Evolutionary conservation across 1,284 basidiomycete genomes (phyloP).

Genomic region (Apiotrichum veenhuisii): DNA sequence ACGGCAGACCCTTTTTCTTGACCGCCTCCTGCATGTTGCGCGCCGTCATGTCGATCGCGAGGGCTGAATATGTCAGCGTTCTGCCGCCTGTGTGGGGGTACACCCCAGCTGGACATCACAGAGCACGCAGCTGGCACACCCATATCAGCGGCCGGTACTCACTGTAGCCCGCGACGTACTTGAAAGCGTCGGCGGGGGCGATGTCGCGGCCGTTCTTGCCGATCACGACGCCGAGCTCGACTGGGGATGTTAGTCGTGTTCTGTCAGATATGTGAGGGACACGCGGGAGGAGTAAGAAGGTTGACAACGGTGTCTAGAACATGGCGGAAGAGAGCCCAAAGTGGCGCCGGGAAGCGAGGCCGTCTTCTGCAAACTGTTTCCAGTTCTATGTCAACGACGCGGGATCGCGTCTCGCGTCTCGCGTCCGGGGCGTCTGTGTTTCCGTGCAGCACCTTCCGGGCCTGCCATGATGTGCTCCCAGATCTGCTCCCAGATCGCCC

Average conservation of each 20-base stretch:
- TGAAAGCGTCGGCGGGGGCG: constrained; percentile 63
- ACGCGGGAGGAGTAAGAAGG: no score
- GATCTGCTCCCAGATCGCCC: no score
- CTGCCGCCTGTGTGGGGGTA: no score
- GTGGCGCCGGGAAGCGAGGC: no score
- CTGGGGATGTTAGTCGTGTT: constrained; percentile 51
- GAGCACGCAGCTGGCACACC: background rate
- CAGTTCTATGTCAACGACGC: no score
- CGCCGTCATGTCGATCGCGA: constrained; percentile 93
- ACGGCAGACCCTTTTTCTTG: constrained; percentile 88
- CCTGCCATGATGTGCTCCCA: no score
- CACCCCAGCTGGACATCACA: background rate
- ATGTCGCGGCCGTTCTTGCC: constrained; percentile 82
- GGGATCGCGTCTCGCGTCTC: no score
- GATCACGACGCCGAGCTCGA: constrained; percentile 95
- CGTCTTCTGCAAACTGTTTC: no score
- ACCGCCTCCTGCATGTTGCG: constrained; percentile 91
- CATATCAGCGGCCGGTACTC: constrained; percentile 29
- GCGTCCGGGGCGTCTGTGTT: no score
- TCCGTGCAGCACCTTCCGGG: no score
- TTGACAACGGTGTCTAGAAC: no score
- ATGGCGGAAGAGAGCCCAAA: background rate
- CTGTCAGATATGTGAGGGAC: no score
- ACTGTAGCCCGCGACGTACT: constrained; percentile 90
- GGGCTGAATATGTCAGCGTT: constrained; percentile 56